Conservation (phyloP, 805 yeast genomes). For the Candida nitratophila region DNA sequence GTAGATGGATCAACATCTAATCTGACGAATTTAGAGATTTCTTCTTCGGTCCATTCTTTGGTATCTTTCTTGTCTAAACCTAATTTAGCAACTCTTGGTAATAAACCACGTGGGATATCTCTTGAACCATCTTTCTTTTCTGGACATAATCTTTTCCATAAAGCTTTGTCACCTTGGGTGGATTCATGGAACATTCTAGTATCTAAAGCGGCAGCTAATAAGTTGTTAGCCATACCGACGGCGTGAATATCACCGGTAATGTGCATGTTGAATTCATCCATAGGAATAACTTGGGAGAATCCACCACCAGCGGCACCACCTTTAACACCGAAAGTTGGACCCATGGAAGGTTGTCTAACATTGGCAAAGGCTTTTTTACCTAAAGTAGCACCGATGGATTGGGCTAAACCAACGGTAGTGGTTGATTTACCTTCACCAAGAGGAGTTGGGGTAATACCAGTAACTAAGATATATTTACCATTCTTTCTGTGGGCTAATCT, state of each 20-base stretch:
- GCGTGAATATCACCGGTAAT: conserved; percentile 98
- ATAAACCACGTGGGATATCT: conserved; percentile 72
- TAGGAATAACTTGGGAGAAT: conserved; percentile 94
- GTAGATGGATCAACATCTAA: conserved; percentile 86
- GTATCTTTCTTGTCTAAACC: conserved; percentile 83
- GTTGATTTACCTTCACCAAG: conserved; percentile 97
- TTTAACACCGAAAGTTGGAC: conserved; percentile 97
- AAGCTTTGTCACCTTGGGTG: conserved; percentile 70
- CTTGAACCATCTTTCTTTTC: conserved; percentile 69
- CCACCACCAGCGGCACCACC: conserved; percentile 99
- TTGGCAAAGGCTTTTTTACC: conserved; percentile 81
- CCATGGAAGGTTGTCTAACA: conserved; percentile 97
- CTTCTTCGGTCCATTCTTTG: conserved; percentile 70
- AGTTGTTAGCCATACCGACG: conserved; percentile 85
- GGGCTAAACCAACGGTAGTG: conserved; percentile 94
- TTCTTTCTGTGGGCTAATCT: conserved; percentile 58
- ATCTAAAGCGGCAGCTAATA: conserved; percentile 94
- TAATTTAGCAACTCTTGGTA: conserved; percentile 65
- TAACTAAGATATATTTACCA: conserved; percentile 86
- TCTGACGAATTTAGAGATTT: conserved; percentile 67
- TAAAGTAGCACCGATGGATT: conserved; percentile 89
- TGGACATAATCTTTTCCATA: conserved; percentile 83
- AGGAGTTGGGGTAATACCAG: conserved; percentile 98
- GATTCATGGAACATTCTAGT: conserved; percentile 94
- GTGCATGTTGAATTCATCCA: conserved; percentile 98